These are phyloP conservation scores for Podosphaera leucotricha DNA, from an alignment of 2,329 filamentous ascomycete species.

Conservation along the genomic window DNA sequence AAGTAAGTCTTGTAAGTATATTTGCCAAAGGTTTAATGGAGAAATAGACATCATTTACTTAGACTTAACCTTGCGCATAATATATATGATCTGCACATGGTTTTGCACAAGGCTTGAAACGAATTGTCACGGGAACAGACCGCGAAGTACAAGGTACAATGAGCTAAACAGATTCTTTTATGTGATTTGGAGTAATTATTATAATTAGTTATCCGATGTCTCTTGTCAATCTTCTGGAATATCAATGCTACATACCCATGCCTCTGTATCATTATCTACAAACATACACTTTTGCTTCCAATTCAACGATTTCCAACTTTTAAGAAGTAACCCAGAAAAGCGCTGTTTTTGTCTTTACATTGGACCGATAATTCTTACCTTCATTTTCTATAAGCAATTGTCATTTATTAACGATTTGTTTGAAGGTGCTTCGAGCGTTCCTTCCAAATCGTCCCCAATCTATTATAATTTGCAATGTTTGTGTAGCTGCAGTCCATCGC, in stretches of 20 bases:
- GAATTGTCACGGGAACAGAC: background rate
- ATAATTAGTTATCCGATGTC: background rate
- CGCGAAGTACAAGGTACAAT: background rate
- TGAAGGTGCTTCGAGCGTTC: background rate
- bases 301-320: background rate
- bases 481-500: conserved; percentile 8
- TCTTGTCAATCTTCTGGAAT: background rate
- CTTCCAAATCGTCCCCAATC: background rate
- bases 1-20: too few species aligned
- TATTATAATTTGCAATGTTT: conserved; percentile 8
- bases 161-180: background rate
- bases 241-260: background rate
- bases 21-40: too few species aligned
- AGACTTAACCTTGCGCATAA: background rate
- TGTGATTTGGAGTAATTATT: background rate
- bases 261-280: background rate
- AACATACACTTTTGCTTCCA: background rate
- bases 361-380: background rate
- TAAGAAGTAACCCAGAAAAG: background rate
- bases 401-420: background rate
- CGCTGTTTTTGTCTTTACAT: background rate
- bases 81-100: background rate
- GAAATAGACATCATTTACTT: too few species aligned
- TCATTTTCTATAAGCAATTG: background rate
- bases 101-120: background rate